These are phyloP conservation scores for Coemansia sp. DNA, from an alignment of 192 early-diverging fungal species.

Conservation along the genomic window DNA sequence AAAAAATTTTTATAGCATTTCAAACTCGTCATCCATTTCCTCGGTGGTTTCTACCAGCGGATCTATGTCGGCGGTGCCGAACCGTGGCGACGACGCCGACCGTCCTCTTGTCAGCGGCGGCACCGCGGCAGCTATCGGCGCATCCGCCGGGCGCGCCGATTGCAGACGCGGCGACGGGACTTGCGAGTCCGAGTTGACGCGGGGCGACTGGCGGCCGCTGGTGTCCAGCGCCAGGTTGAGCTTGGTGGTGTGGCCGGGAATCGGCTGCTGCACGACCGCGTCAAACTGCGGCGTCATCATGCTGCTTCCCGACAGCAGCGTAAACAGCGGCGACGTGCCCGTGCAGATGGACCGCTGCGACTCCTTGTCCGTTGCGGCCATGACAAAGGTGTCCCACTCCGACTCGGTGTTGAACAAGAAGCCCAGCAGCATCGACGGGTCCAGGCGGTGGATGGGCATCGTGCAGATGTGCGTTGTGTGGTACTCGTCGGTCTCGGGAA, in stretches of 20 bases:
- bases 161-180: slow-evolving; percentile 34
- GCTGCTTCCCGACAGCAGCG: slow-evolving; percentile 48
- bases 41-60: slow-evolving; percentile 5
- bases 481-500: slow-evolving; percentile 39
- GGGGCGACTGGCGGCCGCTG: slow-evolving; percentile 45
- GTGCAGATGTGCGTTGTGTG: slow-evolving; percentile 52
- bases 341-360: slow-evolving; percentile 54
- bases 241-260: slow-evolving; percentile 5
- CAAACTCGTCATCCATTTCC: slow-evolving; percentile 17
- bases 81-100: slow-evolving; percentile 50
- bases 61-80: slow-evolving; percentile 22
- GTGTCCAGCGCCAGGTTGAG: background rate
- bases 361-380: slow-evolving; percentile 49
- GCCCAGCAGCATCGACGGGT: slow-evolving; percentile 56
- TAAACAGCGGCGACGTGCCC: slow-evolving; percentile 51
- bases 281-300: slow-evolving; percentile 53
- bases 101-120: slow-evolving; percentile 30
- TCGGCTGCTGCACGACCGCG: slow-evolving; percentile 27
- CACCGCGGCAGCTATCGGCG: slow-evolving; percentile 6
- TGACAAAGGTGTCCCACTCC: slow-evolving; percentile 52
- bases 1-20: slow-evolving; percentile 17
- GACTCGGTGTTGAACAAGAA: slow-evolving; percentile 52
- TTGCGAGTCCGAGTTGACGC: slow-evolving; percentile 44
- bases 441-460: slow-evolving; percentile 46
- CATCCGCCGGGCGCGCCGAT: slow-evolving; percentile 1